Evolutionary conservation across 164 flowering plant genomes (phyloP), one percentile per base, ranked within the genome.

Genomic region (Aristolochia fimbriata): DNA sequence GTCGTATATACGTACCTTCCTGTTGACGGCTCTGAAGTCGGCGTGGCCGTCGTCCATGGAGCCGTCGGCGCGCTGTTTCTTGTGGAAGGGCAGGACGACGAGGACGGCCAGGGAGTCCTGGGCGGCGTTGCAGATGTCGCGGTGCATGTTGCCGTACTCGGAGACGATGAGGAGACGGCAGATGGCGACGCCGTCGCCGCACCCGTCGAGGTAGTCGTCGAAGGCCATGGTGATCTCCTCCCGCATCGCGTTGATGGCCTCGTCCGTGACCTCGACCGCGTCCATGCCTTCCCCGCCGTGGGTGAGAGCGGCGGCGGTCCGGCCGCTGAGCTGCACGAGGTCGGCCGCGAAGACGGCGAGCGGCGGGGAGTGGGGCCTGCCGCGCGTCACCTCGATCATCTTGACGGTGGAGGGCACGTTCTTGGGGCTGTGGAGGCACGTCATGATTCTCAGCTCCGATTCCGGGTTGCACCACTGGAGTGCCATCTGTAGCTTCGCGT

Each of bases 31-130:
- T 19, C 63, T 59, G 60, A 69, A 48, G 51, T 65, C 65, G 4
- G 65, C 62, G 62, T 69, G 60, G 22, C 60, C 48, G 47, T 64
- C 60, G 27, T 69, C 76, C 70, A 70, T 66, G 21, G 63, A 65
- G 16, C 76, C 76, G 23, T 68, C 76, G n/a, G 63, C 63, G 4
- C 73, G 56, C 6, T 62, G 76, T 43, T 69, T 61, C 47, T 73
- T 69, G 63, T 73, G 76, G 59, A 73, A 73, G 7, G 76, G 76
- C 19, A 73, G 37, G 48, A 73, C 31, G 48, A 73, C 62, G 15
- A 73, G 50, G 15, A 70, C 58, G 2, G 58, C 63, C 0, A 68
- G 67, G 59, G 70, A 66, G 47, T 73, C 73, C 30, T 73, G 65
- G 4, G 76, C 76, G 2, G 70, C 59, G 56, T 54, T 47, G 53